Conservation (phyloP, 768 basidiomycete genomes). For the Trametes meyenii region DNA sequence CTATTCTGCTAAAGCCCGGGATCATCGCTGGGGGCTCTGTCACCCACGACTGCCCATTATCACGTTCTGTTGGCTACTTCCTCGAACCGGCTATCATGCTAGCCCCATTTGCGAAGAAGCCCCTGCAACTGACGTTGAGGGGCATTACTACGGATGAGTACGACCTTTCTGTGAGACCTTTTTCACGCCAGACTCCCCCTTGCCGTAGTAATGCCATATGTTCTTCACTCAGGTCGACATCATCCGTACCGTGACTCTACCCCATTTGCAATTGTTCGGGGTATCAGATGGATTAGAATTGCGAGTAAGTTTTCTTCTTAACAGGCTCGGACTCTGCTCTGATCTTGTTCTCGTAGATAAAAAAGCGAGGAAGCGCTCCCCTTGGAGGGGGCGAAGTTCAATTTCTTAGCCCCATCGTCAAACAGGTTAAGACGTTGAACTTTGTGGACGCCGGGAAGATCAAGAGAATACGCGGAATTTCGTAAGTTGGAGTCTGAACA, state of each 20-base stretch:
- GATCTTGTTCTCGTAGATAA: slow-evolving; percentile 60
- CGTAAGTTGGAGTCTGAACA: slow-evolving; percentile 55
- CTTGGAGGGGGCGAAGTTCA: slow-evolving; percentile 92
- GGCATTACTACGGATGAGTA: slow-evolving; percentile 93
- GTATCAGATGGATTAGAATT: slow-evolving; percentile 90
- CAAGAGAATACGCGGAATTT: slow-evolving; percentile 92
- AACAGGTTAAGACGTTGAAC: slow-evolving; percentile 89
- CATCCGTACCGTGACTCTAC: slow-evolving; percentile 86
- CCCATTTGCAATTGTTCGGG: slow-evolving; percentile 88
- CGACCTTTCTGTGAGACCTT: slow-evolving; percentile 78
- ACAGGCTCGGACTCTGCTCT: neutral
- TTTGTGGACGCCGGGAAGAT: slow-evolving; percentile 92
- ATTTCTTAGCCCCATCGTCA: slow-evolving; percentile 90
- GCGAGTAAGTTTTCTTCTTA: slow-evolving; percentile 49
- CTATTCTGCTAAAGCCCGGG: slow-evolving; percentile 90
- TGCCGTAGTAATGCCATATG: neutral
- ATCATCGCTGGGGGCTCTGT: slow-evolving; percentile 82
- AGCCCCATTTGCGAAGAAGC: slow-evolving; percentile 90
- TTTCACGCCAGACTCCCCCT: neutral
- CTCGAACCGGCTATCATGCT: slow-evolving; percentile 89
- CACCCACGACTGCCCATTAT: slow-evolving; percentile 85
- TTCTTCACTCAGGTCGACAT: slow-evolving; percentile 72
- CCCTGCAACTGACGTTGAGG: slow-evolving; percentile 75
- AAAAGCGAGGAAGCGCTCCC: slow-evolving; percentile 90
- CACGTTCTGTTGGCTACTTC: slow-evolving; percentile 92